Conservation (phyloP, 2,329 filamentous ascomycete species). For the Fusarium beomiforme region DNA sequence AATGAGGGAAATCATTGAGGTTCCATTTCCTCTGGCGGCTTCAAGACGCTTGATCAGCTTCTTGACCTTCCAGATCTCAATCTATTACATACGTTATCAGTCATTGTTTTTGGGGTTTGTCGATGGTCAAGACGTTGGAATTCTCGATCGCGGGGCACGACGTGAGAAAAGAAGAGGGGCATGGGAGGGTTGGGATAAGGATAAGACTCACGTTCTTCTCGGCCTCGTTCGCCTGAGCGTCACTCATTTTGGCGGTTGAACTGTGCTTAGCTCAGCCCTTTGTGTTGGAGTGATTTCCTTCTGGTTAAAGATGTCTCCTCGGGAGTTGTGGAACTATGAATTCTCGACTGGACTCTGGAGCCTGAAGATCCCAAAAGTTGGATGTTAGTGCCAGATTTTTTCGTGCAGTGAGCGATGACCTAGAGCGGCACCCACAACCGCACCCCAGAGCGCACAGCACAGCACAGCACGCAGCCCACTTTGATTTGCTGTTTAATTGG, state of each 20-base stretch:
- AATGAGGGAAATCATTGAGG: conserved; percentile 99
- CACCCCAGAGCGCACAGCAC: not conserved
- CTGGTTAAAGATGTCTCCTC: conserved; percentile 22
- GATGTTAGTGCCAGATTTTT: conserved; percentile 49
- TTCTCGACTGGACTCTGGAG: conserved; percentile 34
- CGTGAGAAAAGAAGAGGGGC: conserved; percentile 33
- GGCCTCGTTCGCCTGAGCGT: conserved; percentile 87
- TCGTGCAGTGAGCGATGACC: conserved; percentile 44
- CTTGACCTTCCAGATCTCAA: conserved; percentile 96
- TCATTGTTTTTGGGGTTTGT: conserved; percentile 7
- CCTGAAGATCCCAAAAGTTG: conserved; percentile 43
- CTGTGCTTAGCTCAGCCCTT: conserved; percentile 32
- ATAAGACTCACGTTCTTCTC: conserved; percentile 84
- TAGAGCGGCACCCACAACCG: conserved; percentile 22
- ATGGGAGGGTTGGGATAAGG: not conserved
- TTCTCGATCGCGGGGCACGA: conserved; percentile 45
- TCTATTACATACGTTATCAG: conserved; percentile 54
- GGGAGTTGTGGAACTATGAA: conserved; percentile 38
- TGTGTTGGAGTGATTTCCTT: conserved; percentile 35
- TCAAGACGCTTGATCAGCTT: conserved; percentile 99
- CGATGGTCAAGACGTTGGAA: conserved; percentile 12
- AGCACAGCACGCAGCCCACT: conserved; percentile 24
- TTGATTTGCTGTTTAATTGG: conserved; percentile 5
- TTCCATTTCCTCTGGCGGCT: conserved; percentile 96
- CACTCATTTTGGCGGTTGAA: conserved; percentile 76